Base-by-base conservation (phyloP, 2,329 filamentous ascomycete species). In the Stemphylium vesicarium region DNA sequence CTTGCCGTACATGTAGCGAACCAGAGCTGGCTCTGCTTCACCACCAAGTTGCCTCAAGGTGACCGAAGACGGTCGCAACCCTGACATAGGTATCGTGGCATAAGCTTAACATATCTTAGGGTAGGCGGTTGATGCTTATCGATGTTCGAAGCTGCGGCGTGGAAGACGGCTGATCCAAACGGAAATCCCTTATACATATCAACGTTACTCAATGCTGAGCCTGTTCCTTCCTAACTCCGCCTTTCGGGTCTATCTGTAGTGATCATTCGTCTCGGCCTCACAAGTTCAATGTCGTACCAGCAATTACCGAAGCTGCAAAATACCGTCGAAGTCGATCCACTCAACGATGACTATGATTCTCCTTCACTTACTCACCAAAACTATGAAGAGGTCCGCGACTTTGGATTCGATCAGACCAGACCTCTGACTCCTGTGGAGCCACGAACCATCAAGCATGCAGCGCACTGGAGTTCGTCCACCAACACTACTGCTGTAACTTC, bases 391-490 rank as follows among this genome's bases (percentile, higher is more conserved):
- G 33, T 53, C 18, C 49, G 41, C 20, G 50, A 53, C 33, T 56
- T 53, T 22, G 53, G 46, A 12, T 53, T 49, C 22, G 43, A 52
- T 36, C 54, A 45, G 13, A 31, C 35, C n/a, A 53, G 54, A 26
- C 54, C 43, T 12, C 43, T 33, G 1, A 49, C 49, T 13, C 45
- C 39, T 4, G 39, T 48, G 11, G 50, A 44, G 18, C 16, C 50
- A 16, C 50, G 33, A 31, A 40, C 38, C 13, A 49, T 42, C 6
- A 57, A 53, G 40, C 54, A 57, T 36, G 31, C 29, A 31, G 26
- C 54, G 15, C 44, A 46, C 13, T 53, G 54, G 54, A 57, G 54
- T 22, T 45, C 50, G 6, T 53, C 54, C 11, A 53, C 50, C 16
- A 49, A 57, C 33, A 53, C 43, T 15, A 53, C 54, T 3, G 35